Evolutionary conservation across 2,329 filamentous ascomycete species (phyloP).

Genomic region (Aspergillus puulaauensis): DNA sequence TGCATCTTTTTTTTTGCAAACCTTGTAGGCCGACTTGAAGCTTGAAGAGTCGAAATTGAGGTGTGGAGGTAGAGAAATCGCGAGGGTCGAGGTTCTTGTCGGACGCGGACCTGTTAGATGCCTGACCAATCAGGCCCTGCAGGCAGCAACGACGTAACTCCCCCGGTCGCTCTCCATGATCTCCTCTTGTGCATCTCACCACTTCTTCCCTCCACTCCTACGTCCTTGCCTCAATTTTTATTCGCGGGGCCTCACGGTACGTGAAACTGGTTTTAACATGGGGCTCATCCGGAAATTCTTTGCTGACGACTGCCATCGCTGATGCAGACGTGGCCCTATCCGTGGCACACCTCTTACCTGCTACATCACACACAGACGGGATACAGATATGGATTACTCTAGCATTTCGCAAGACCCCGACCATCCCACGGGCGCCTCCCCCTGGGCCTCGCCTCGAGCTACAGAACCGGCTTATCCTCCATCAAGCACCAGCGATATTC

Average conservation of each 20-base stretch:
- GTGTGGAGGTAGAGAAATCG: background rate
- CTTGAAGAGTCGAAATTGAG: background rate
- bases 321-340: constrained; percentile 21
- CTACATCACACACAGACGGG: constrained; percentile 12
- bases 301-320: constrained; percentile 15
- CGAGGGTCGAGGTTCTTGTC: constrained; percentile 11
- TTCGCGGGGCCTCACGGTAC: constrained; percentile 18
- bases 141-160: constrained; percentile 23
- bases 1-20: background rate
- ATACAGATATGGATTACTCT: constrained; percentile 64
- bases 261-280: background rate
- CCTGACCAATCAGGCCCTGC: constrained; percentile 21
- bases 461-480: constrained; percentile 42
- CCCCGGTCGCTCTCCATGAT: constrained; percentile 8
- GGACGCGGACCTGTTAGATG: constrained; percentile 12
- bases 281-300: background rate
- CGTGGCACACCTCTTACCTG: constrained; percentile 16
- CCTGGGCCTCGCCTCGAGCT: constrained; percentile 62
- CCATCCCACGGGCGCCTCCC: constrained; percentile 58
- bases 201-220: background rate
- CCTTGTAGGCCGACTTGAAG: background rate
- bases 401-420: constrained; percentile 57
- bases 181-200: constrained; percentile 5
- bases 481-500: constrained; percentile 36
- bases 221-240: constrained; percentile 1